Percentiles rank a stretch among this genome's conserved stretches.
Conservation (phyloP, 1,139 yeast genomes). For the Hyphopichia pseudoburtonii region DNA sequence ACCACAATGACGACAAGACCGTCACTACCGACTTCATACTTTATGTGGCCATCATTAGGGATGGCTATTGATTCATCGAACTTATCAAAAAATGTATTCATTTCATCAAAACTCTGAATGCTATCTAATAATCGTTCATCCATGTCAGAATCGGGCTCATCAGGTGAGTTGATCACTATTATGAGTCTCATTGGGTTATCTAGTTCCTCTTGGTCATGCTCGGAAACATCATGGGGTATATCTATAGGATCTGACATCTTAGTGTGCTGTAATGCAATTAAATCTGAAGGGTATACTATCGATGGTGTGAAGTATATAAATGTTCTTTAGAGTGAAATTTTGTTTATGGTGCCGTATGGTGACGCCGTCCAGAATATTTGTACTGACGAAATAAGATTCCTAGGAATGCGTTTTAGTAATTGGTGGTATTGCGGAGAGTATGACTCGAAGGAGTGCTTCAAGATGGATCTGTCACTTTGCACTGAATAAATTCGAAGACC, state of each 20-base stretch:
- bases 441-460: too few species aligned
- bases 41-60: constrained; percentile 66
- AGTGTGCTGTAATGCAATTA: constrained; percentile 2
- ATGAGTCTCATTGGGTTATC: constrained; percentile 46
- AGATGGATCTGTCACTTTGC: too few species aligned
- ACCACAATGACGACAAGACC: constrained; percentile 65
- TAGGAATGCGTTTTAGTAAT: too few species aligned
- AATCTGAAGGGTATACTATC: too few species aligned
- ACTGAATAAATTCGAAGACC: not conserved
- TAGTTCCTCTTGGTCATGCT: constrained; percentile 27
- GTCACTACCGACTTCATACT: constrained; percentile 72
- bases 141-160: constrained; percentile 47
- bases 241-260: constrained; percentile 12
- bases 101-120: constrained; percentile 47
- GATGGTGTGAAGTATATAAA: too few species aligned
- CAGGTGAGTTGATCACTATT: constrained; percentile 37
- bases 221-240: constrained; percentile 6
- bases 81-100: constrained; percentile 60
- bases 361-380: too few species aligned
- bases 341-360: too few species aligned
- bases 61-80: constrained; percentile 62
- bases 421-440: too few species aligned
- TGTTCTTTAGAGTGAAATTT: too few species aligned
- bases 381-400: too few species aligned
- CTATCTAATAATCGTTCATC: constrained; percentile 50